A percentile compares a stretch with the other conserved stretches of the same genome.
phyloP scores from a whole-genome alignment of 805 yeast genomes.

The Zygosaccharomyces bisporus region DNA sequence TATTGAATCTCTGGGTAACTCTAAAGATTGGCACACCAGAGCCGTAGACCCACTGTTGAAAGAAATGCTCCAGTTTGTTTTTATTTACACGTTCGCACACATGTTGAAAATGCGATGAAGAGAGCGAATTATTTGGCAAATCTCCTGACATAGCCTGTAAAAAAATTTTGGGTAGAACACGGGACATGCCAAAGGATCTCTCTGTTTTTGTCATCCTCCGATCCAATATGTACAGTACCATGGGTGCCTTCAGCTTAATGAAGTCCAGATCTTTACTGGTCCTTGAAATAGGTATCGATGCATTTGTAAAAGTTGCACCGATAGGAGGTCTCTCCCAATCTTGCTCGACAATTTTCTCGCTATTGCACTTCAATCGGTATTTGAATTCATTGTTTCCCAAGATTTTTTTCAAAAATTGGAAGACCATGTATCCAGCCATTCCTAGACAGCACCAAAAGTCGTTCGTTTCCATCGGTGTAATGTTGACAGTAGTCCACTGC shows the following conservation, averaged over 20 bases:
- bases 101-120: constrained; percentile 81
- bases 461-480: constrained; percentile 71
- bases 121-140: constrained; percentile 66
- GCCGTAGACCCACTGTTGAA: constrained; percentile 90
- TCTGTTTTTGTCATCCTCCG: constrained; percentile 95
- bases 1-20: constrained; percentile 88
- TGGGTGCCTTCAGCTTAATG: constrained; percentile 74
- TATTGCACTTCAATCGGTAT: constrained; percentile 59
- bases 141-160: constrained; percentile 96
- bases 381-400: constrained; percentile 85
- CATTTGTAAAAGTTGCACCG: constrained; percentile 52
- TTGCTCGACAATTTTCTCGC: constrained; percentile 63
- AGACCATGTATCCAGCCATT: constrained; percentile 76
- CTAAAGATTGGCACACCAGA: constrained; percentile 85
- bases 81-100: constrained; percentile 95
- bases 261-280: constrained; percentile 54
- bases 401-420: constrained; percentile 59
- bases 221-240: constrained; percentile 79
- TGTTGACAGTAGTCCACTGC: constrained; percentile 93
- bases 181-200: constrained; percentile 82
- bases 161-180: constrained; percentile 88
- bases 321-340: constrained; percentile 81
- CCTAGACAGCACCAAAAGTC: constrained; percentile 92
- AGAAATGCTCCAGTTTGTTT: constrained; percentile 73
- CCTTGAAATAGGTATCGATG: constrained; percentile 32